Percentiles rank a stretch among this genome's conserved stretches.
These are phyloP conservation scores for Fraxinus quadrangulata DNA, from an alignment of 257 asterid species.

Conservation along the genomic window DNA sequence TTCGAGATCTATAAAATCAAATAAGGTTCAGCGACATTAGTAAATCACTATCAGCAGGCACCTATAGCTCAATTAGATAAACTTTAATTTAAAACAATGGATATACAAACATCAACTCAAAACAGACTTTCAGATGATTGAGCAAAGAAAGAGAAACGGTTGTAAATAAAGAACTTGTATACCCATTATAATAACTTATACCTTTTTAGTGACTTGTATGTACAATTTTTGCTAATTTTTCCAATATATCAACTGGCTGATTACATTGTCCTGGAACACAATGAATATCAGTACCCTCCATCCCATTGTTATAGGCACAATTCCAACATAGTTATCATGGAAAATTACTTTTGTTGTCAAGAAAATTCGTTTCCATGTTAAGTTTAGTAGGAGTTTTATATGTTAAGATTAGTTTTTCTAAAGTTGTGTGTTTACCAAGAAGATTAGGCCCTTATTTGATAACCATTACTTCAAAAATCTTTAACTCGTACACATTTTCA, in stretches of 20 bases:
- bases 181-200: neutral
- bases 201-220: neutral
- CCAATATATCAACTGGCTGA: neutral
- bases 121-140: neutral
- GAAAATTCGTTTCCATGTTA: too few species aligned
- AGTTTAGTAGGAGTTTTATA: too few species aligned
- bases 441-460: too few species aligned
- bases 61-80: constrained; percentile 11
- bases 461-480: too few species aligned
- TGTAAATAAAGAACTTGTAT: neutral
- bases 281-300: neutral
- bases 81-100: neutral
- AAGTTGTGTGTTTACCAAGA: too few species aligned
- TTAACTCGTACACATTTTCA: too few species aligned
- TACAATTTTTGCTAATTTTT: neutral
- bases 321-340: neutral
- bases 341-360: too few species aligned
- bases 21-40: constrained; percentile 12
- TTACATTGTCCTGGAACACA: neutral
- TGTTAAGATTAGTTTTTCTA: too few species aligned
- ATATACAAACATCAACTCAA: neutral
- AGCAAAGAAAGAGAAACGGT: neutral
- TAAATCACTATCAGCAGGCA: constrained; percentile 24
- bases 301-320: neutral
- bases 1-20: constrained; percentile 69